Conservation (phyloP, 2,329 filamentous ascomycete species). For the Tolypocladium tropicale region DNA sequence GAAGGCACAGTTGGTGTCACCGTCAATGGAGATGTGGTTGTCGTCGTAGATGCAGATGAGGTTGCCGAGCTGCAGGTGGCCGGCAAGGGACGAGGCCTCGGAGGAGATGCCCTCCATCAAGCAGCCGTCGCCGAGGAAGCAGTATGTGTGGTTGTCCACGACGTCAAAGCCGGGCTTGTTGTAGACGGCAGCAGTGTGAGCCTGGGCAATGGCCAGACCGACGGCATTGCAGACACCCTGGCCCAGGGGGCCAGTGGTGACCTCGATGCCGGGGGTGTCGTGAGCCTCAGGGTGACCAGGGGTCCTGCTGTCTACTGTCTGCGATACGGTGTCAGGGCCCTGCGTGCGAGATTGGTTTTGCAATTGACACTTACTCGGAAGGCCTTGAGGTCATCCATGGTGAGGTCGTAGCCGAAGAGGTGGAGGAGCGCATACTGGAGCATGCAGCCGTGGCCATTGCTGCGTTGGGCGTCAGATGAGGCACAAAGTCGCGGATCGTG, state of each 20-base stretch:
- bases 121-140: conserved; percentile 96
- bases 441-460: conserved; percentile 99
- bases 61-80: conserved; percentile 96
- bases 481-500: background rate
- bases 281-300: conserved; percentile 95
- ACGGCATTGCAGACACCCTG: conserved; percentile 97
- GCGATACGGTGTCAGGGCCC: conserved; percentile 6
- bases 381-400: conserved; percentile 84
- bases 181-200: conserved; percentile 81
- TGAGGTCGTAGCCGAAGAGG: conserved; percentile 81
- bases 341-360: background rate
- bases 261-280: conserved; percentile 93
- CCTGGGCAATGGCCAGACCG: conserved; percentile 93
- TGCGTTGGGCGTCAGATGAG: conserved; percentile 25
- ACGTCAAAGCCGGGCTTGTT: conserved; percentile 94
- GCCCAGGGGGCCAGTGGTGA: conserved; percentile 94
- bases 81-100: conserved; percentile 85
- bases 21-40: conserved; percentile 94
- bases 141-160: conserved; percentile 93
- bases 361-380: conserved; percentile 68
- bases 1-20: conserved; percentile 91
- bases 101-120: conserved; percentile 95
- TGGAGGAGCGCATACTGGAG: conserved; percentile 97
- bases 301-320: conserved; percentile 61
- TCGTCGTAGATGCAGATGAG: conserved; percentile 96